Base-by-base conservation (phyloP, 495 filamentous ascomycete genomes). In the Hypomontagnella monticulosa region DNA sequence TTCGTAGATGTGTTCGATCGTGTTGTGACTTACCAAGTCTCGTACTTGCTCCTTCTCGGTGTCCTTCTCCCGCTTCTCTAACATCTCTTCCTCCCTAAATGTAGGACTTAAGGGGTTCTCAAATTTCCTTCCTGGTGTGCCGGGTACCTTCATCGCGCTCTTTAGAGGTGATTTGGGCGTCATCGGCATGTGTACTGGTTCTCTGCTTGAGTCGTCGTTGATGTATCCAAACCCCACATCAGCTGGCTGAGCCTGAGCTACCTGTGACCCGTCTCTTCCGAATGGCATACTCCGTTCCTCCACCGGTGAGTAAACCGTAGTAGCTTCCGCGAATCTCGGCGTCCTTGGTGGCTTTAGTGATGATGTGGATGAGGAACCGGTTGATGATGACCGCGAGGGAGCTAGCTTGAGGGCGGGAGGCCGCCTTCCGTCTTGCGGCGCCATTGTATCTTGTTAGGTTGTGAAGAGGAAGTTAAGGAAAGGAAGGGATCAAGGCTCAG, bases 211-310 rank as follows among this genome's bases (percentile, higher is more conserved):
- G 50, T 81, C 84, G 27, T 85, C 80, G 54, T 85, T 78, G 62
- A 97, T 88, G 78, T 97, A 97, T 76, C 93, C 93, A 76, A 97
- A 97, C 57, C 93, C 93, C 54, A 96, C 86, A 79, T 97, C 93
- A 41, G 88, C 91, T 15, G 89, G 88, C 64, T 91, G 88, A 41
- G 88, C 77, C 65, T 89, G 83, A 57, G 83, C 82, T 68, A 87
- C 81, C 51, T 82, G 78, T 47, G 83, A 80, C 44, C 83, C 84
- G 64, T 91, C 87, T 55, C 60, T 66, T 66, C 58, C 85, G 72
- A 96, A 95, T 1, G 92, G 91, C 4, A 85, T 85, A 58, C 80
- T 77, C 18, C 67, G 75, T 4, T 82, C 79, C 43, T 89, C 90
- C 69, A 95, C 83, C 52, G 93, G 93, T 20, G 93, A 97, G 76